These are phyloP conservation scores for Galeopsis tetrahit DNA, from an alignment of 257 asterid species.

Conservation along the genomic window DNA sequence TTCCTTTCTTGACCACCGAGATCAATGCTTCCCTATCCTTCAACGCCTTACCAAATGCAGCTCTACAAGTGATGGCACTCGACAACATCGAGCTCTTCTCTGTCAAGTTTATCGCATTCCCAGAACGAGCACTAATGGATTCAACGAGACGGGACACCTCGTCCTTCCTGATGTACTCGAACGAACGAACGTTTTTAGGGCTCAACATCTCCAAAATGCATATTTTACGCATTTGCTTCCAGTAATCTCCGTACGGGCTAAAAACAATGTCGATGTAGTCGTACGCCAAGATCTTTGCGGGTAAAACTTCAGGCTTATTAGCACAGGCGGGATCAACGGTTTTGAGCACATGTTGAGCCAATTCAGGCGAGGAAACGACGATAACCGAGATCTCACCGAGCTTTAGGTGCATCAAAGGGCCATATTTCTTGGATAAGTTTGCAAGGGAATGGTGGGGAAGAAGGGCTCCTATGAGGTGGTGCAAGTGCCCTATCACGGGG, in stretches of 20 bases:
- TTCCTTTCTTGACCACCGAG: not conserved
- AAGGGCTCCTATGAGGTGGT: too few relatives aligned
- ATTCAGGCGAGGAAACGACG: too few relatives aligned
- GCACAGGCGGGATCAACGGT: too few relatives aligned
- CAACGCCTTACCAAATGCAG: constrained; percentile 34
- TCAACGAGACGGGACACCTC: constrained; percentile 26
- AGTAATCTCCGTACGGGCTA: constrained; percentile 30
- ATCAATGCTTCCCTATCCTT: constrained; percentile 4
- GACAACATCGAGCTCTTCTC: not conserved
- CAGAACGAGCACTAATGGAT: not conserved
- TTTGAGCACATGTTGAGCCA: too few relatives aligned
- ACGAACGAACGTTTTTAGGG: constrained; percentile 8
- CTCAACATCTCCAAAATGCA: constrained; percentile 27
- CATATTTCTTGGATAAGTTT: too few relatives aligned
- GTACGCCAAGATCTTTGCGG: constrained; percentile 22
- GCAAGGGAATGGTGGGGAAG: too few relatives aligned
- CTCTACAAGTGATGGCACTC: constrained; percentile 27
- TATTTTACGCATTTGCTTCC: constrained; percentile 38
- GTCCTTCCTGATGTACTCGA: constrained; percentile 25
- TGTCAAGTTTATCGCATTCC: constrained; percentile 12
- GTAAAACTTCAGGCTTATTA: not conserved
- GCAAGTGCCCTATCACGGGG: too few relatives aligned
- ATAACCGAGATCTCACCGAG: too few relatives aligned
- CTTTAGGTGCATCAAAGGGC: too few relatives aligned
- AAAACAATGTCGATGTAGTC: constrained; percentile 1